Conservation (phyloP, 2,329 filamentous ascomycete species). For the Trichoderma arundinaceum region DNA sequence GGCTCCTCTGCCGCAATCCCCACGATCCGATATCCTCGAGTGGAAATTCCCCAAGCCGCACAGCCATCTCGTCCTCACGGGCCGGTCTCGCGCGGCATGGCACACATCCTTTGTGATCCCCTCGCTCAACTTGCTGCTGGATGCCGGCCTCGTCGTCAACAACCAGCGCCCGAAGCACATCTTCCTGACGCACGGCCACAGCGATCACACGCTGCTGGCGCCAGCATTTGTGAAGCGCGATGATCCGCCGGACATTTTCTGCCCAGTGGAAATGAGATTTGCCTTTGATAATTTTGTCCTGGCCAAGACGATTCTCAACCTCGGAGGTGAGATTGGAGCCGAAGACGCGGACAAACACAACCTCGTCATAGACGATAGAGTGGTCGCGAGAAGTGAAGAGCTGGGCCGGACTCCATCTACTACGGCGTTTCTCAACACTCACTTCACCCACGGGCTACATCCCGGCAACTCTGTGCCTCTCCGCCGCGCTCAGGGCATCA, state of each 20-base stretch:
- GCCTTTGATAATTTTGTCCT: constrained; percentile 50
- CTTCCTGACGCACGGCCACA: constrained; percentile 57
- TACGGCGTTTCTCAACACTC: constrained; percentile 44
- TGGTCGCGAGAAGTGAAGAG: constrained; percentile 29
- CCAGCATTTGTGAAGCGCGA: constrained; percentile 52
- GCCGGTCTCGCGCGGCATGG: constrained; percentile 56
- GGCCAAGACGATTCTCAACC: constrained; percentile 51
- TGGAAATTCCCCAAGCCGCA: constrained; percentile 54
- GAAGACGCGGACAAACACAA: constrained; percentile 37
- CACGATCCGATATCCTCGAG: constrained; percentile 52
- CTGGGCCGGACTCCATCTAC: constrained; percentile 23
- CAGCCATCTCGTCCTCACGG: constrained; percentile 51
- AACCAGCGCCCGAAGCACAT: constrained; percentile 54
- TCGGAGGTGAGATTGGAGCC: constrained; percentile 45
- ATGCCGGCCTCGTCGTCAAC: constrained; percentile 55
- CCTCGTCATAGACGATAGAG: constrained; percentile 30
- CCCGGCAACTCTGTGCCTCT: constrained; percentile 47
- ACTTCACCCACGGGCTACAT: constrained; percentile 47
- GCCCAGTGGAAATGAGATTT: constrained; percentile 48
- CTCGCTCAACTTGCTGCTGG: constrained; percentile 56
- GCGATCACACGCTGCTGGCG: constrained; percentile 52
- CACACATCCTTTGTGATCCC: constrained; percentile 59
- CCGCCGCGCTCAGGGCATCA: constrained; percentile 45
- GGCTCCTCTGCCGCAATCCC: constrained; percentile 51
- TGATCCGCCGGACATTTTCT: constrained; percentile 54